phyloP scores from a whole-genome alignment of 2,329 filamentous ascomycete genomes.

The Scedosporium apiospermum region DNA sequence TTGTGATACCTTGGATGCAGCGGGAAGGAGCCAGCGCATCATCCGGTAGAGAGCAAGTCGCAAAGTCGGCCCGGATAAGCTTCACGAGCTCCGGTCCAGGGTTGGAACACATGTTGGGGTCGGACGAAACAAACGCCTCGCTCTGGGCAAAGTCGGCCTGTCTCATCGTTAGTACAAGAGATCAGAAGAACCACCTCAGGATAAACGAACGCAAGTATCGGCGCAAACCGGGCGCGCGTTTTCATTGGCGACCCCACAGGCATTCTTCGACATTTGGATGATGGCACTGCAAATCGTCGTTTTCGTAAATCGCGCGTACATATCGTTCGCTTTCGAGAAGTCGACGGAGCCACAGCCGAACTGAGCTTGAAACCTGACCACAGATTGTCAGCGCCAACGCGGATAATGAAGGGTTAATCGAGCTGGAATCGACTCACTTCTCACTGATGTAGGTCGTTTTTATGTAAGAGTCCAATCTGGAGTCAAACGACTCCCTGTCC shows the following conservation, averaged over 20 bases:
- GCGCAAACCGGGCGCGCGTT: slow-evolving; percentile 74
- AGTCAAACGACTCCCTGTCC: slow-evolving; percentile 67
- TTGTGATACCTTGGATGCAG: slow-evolving; percentile 68
- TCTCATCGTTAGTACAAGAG: not conserved
- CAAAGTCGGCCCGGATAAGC: slow-evolving; percentile 86
- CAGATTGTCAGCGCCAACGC: not conserved
- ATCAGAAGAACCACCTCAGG: not conserved
- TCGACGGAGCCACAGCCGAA: slow-evolving; percentile 75
- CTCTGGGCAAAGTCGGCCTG: slow-evolving; percentile 78
- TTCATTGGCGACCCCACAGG: slow-evolving; percentile 57
- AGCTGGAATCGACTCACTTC: slow-evolving; percentile 50
- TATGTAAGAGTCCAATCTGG: slow-evolving; percentile 63
- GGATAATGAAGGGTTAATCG: not conserved
- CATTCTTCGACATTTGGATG: slow-evolving; percentile 72
- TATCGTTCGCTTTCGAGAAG: slow-evolving; percentile 64
- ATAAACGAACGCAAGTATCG: slow-evolving; percentile 57
- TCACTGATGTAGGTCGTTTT: slow-evolving; percentile 62
- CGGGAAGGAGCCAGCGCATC: slow-evolving; percentile 60
- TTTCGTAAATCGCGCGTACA: slow-evolving; percentile 89
- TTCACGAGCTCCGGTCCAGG: slow-evolving; percentile 55
- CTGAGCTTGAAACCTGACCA: slow-evolving; percentile 62
- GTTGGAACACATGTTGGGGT: slow-evolving; percentile 61
- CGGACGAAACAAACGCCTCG: slow-evolving; percentile 74
- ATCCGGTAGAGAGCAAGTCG: slow-evolving; percentile 76
- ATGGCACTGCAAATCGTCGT: slow-evolving; percentile 90